These are phyloP conservation scores for Tuber borchii DNA, from an alignment of 495 filamentous ascomycete genomes.

Conservation along the genomic window DNA sequence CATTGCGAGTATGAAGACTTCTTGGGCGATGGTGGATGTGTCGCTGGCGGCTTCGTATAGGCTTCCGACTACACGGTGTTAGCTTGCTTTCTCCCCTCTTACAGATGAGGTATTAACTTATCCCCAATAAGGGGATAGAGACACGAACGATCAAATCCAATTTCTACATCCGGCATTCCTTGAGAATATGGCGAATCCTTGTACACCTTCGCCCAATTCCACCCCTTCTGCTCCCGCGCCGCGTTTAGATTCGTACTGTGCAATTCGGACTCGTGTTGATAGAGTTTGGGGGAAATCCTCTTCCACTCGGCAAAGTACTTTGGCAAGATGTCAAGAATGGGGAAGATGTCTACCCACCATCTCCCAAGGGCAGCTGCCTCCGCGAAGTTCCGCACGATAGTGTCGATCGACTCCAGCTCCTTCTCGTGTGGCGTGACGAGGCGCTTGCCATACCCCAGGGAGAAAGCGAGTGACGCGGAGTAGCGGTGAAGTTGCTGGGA, in stretches of 20 bases:
- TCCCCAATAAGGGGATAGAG: background rate
- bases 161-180: background rate
- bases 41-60: background rate
- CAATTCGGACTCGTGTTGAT: background rate
- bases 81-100: background rate
- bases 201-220: background rate
- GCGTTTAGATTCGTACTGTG: background rate
- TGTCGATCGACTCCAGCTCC: slow-evolving; percentile 2
- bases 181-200: background rate
- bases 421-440: slow-evolving; percentile 42
- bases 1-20: background rate
- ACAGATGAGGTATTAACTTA: background rate
- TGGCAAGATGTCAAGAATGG: background rate
- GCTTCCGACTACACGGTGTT: background rate
- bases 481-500: slow-evolving; percentile 44
- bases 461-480: slow-evolving; percentile 42
- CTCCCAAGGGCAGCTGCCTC: background rate
- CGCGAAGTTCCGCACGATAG: background rate
- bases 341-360: background rate
- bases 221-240: background rate
- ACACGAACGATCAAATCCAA: background rate
- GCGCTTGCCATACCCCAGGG: slow-evolving; percentile 41
- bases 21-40: background rate
- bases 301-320: background rate
- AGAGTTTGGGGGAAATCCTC: background rate